Evolutionary conservation across 169 alveolate species (phyloP).

Genomic region (Cryptosporidium baileyi): DNA sequence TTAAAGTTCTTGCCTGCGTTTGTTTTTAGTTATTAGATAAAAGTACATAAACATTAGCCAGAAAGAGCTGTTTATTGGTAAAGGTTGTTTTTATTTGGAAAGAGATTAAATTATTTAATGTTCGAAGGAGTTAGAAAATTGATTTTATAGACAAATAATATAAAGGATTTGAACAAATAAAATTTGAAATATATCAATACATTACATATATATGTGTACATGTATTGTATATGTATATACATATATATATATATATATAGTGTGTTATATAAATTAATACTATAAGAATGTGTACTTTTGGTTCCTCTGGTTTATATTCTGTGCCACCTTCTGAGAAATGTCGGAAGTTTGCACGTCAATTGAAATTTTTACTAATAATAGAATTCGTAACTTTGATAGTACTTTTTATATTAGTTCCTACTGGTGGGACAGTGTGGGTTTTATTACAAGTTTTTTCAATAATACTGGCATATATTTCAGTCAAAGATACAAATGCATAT

Average conservation of each 20-base stretch:
- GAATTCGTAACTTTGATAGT: conserved; percentile 57
- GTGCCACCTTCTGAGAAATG: conserved; percentile 67
- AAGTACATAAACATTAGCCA: too few relatives aligned
- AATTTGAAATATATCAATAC: background rate
- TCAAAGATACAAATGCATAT: conserved; percentile 60
- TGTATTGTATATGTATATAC: too few relatives aligned
- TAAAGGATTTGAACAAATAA: too few relatives aligned
- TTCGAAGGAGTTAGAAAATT: too few relatives aligned
- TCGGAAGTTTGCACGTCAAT: conserved; percentile 50
- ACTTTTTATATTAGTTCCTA: conserved; percentile 49
- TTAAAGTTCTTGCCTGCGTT: too few relatives aligned
- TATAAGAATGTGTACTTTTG: conserved; percentile 34
- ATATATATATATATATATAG: too few relatives aligned
- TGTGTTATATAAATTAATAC: background rate
- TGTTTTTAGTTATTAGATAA: too few relatives aligned
- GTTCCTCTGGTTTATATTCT: conserved; percentile 59
- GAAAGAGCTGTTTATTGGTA: too few relatives aligned
- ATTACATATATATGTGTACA: too few relatives aligned
- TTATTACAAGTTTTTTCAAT: conserved; percentile 57
- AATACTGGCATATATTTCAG: conserved; percentile 55
- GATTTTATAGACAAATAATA: too few relatives aligned
- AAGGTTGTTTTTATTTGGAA: too few relatives aligned
- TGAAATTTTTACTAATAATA: conserved; percentile 32
- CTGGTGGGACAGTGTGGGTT: conserved; percentile 67
- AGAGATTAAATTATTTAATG: too few relatives aligned